Base-by-base conservation (phyloP, 495 filamentous ascomycete species). In the Aspergillus wentii region DNA sequence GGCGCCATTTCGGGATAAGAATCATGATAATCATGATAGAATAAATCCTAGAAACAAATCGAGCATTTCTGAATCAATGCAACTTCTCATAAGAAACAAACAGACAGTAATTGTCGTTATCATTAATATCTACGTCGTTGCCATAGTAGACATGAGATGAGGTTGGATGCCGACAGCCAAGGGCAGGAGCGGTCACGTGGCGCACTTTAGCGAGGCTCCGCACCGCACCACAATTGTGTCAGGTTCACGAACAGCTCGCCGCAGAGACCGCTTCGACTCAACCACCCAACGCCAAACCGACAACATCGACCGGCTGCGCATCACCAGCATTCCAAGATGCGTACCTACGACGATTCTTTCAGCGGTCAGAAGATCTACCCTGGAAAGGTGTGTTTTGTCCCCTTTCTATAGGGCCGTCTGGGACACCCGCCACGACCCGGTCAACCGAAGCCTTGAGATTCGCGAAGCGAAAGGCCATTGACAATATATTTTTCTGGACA, bases 331-430 rank as follows among this genome's bases (percentile, higher is more conserved):
- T n/a, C 74, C 82, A 87, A 71, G 66, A 94, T 94, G 88, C 83
- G 87, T 78, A 94, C 88, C 72, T 96, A 94, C 88, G 88, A 95
- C 78, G 90, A 96, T 73, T 80, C 83, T 61, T 96, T 96, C 83
- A 88, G 83, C 75, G 90, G 90, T 67, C 82, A 89, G 79, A 90
- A 85, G 81, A 95, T 96, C 74, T 96, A 95, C 81, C 90, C 90
- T 61, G 90, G 90, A 71, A 96, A 95, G 89, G 90, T 96, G 83
- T 71, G 82, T 70, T 56, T 43, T 44, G 37, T 33, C 46, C 47
- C 37, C 30, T 46, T 39, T 33, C 39, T 33, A 44, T 26, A 36
- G 42, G 27, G 18, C 39, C 35, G n/a, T 33, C 16, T 9, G 16
- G 16, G 18, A 33, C 14, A 28, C 27, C 40, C 33, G 15, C 38